Conservation (phyloP, 2,329 filamentous ascomycete genomes). For the Nakataea oryzae region DNA sequence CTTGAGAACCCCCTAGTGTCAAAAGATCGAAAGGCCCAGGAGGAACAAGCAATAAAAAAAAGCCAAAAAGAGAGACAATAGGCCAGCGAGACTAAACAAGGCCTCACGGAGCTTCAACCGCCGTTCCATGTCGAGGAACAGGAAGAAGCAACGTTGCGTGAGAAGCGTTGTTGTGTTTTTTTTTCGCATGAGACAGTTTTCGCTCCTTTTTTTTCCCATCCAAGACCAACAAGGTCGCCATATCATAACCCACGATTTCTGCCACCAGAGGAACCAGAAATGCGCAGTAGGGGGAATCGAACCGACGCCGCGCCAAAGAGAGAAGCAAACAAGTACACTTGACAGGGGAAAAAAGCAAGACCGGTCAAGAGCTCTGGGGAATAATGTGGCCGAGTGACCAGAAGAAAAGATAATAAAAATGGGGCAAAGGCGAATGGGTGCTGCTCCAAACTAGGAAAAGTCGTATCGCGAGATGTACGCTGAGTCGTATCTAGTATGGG, state of each 20-base stretch:
- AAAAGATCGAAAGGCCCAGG: not conserved
- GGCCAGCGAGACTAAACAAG: not conserved
- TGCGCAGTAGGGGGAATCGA: not conserved
- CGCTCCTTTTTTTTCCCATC: not conserved
- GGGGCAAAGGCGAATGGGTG: not conserved
- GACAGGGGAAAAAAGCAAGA: not conserved
- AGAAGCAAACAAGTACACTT: not conserved
- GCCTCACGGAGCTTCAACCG: not conserved
- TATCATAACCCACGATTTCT: not conserved
- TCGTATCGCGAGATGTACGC: slow-evolving; percentile 1
- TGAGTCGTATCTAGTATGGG: not conserved
- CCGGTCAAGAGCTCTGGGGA: not conserved
- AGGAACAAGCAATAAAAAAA: too few species aligned
- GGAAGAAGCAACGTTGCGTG: not conserved
- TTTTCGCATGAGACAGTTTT: not conserved
- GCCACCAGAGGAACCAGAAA: not conserved
- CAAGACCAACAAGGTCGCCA: not conserved
- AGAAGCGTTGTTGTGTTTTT: not conserved
- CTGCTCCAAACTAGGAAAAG: not conserved
- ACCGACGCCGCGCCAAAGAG: not conserved
- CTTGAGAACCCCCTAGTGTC: not conserved
- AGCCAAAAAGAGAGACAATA: not conserved
- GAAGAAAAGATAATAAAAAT: not conserved
- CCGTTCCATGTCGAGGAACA: not conserved
- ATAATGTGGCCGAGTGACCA: not conserved